Base-by-base conservation (phyloP, 306 rosid species). In the Vigna radiata region DNA sequence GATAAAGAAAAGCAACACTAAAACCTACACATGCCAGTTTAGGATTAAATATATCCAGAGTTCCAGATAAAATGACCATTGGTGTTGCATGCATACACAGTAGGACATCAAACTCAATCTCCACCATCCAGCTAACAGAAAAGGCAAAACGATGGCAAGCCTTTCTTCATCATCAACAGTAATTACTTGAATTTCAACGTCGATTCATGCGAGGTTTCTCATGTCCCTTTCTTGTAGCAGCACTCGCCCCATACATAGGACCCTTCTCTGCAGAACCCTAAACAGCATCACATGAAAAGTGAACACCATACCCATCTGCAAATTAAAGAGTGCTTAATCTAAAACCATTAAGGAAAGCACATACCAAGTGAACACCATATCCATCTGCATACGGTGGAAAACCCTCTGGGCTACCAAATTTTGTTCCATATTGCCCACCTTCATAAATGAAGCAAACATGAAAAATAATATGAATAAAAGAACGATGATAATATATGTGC, bases 361-460 rank as follows among this genome's bases (percentile, higher is more conserved):
- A 67, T 88, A 93, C 98, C 91, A 81, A 33, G 82, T 87, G 93
- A 82, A 76, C 68, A 11, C 95, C 90, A 88, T 93, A 89, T 77
- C 85, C 87, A 79, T 91, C 96, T 43, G 86, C 79, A 64, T 88
- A 93, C 48, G 89, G 86, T 37, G 90, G 84, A 65, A 80, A 87
- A 71, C 77, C 84, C 23, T 91, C 90, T 50, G 90, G 72, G 71
- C 85, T 81, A 69, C 89, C 85, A 82, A 65, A 89, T 59, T 78
- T 83, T 75, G 90, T 86, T 69, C 95, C 95, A 71, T 90, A 93
- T 49, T 92, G 79, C 52, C 86, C 93, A 73, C 92, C 96, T 90
- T 64, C 68, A 79, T 49, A 79, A 83, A 82, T 55, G 78, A 86
- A 73, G 23, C 73, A 85, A 68, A 64, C 73, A 65, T 39, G 29